These are phyloP conservation scores for Turritis glabra DNA, from an alignment of 345 rosid genomes.

Conservation along the genomic window DNA sequence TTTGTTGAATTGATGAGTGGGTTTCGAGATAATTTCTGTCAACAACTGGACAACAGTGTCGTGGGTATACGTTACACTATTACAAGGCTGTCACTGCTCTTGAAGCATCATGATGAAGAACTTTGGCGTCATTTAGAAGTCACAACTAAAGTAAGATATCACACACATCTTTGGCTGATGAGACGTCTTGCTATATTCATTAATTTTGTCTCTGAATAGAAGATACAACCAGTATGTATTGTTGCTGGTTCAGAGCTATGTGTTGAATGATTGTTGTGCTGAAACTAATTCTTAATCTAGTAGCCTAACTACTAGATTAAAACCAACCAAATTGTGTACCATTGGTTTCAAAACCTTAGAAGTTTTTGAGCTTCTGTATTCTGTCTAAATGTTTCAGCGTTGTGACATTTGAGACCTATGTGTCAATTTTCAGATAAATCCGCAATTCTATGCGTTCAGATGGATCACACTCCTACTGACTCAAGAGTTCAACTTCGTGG, in stretches of 20 bases:
- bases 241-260: conserved; percentile 7
- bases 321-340: neutral
- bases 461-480: conserved; percentile 98
- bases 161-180: neutral
- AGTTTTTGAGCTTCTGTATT: neutral
- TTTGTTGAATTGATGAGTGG: conserved; percentile 95
- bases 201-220: neutral
- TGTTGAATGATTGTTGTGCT: neutral
- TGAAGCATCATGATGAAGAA: conserved; percentile 95
- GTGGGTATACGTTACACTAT: conserved; percentile 93
- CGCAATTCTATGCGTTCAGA: conserved; percentile 96
- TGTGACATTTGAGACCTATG: conserved; percentile 12
- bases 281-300: neutral
- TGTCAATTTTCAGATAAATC: conserved; percentile 73
- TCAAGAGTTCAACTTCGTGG: conserved; percentile 90
- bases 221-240: neutral
- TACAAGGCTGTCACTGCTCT: conserved; percentile 69
- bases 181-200: neutral
- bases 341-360: neutral
- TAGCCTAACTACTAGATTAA: neutral
- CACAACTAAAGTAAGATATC: conserved; percentile 78
- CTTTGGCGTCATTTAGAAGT: conserved; percentile 99
- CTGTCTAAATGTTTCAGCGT: neutral
- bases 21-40: conserved; percentile 92
- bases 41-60: conserved; percentile 98